phyloP scores from a whole-genome alignment of 177 flowering plant species.

The Vitis hybrid region DNA sequence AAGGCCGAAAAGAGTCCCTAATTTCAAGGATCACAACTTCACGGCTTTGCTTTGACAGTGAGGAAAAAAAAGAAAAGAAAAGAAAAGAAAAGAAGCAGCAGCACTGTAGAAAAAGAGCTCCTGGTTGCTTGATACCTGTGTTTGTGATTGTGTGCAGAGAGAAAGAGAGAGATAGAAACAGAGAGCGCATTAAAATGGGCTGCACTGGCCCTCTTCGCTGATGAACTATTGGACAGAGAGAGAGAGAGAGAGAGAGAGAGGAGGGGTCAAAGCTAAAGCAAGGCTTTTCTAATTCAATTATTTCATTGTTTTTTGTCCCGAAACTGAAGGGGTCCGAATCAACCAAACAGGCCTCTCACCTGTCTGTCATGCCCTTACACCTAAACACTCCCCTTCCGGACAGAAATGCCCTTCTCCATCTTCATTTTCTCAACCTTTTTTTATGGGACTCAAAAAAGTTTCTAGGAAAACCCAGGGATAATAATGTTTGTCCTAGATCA shows the following conservation, averaged over 20 bases:
- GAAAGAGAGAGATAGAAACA: not conserved
- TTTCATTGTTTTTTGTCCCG: conserved; percentile 28
- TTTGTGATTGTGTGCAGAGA: conserved; percentile 3
- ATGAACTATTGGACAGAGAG: conserved; percentile 15
- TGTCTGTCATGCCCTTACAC: conserved; percentile 18
- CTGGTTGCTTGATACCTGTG: no score
- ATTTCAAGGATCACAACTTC: conserved; percentile 18
- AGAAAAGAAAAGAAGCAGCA: not conserved
- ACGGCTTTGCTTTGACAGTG: conserved; percentile 20
- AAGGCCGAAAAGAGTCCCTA: conserved; percentile 24
- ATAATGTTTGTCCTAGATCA: no score
- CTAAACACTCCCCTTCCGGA: not conserved
- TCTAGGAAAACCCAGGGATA: no score
- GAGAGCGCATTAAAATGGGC: conserved; percentile 6
- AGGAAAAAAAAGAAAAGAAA: not conserved
- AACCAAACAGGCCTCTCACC: conserved; percentile 19
- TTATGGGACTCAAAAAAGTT: not conserved
- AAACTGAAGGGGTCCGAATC: conserved; percentile 25
- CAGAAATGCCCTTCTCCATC: not conserved
- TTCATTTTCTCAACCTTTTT: not conserved
- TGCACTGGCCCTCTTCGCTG: conserved; percentile 11
- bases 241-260: conserved; percentile 18
- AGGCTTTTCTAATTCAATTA: conserved; percentile 24
- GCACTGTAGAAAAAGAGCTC: conserved; percentile 13
- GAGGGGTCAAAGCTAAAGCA: conserved; percentile 33